These are phyloP conservation scores for Macrocystidia cucumis DNA, from an alignment of 1,284 basidiomycete genomes.

Conservation along the genomic window DNA sequence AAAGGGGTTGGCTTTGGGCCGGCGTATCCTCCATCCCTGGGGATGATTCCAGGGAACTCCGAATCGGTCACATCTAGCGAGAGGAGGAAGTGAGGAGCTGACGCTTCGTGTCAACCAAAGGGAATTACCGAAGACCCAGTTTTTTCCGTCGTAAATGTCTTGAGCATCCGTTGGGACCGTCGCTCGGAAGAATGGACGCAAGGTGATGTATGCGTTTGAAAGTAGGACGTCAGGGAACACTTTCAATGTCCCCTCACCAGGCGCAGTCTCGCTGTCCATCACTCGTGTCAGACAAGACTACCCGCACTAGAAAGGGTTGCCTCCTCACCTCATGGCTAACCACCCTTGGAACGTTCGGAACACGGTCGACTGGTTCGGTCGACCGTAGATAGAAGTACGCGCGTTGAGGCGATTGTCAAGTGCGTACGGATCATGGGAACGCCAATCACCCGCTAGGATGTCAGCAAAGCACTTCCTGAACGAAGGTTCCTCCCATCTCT, in stretches of 20 bases:
- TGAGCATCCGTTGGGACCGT: slow-evolving; percentile 30
- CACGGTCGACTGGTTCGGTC: slow-evolving; percentile 55
- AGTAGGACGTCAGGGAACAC: slow-evolving; percentile 74
- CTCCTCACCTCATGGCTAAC: slow-evolving; percentile 51
- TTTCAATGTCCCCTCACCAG: slow-evolving; percentile 70
- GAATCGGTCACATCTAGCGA: slow-evolving; percentile 41
- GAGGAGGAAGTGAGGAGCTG: no score
- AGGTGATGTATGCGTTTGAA: slow-evolving; percentile 73
- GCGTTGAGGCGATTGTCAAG: slow-evolving; percentile 56
- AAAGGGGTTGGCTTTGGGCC: slow-evolving; percentile 46
- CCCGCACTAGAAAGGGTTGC: background rate
- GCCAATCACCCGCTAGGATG: slow-evolving; percentile 67
- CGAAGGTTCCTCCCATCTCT: slow-evolving; percentile 76
- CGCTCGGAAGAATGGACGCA: slow-evolving; percentile 78
- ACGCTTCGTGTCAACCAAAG: no score
- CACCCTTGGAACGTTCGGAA: slow-evolving; percentile 83
- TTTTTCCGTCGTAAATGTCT: slow-evolving; percentile 45
- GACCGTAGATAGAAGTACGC: slow-evolving; percentile 50
- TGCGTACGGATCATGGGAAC: slow-evolving; percentile 64
- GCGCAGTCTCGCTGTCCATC: slow-evolving; percentile 51
- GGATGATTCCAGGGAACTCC: slow-evolving; percentile 53
- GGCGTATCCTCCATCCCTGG: slow-evolving; percentile 32
- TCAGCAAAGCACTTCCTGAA: slow-evolving; percentile 62
- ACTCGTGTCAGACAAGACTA: background rate
- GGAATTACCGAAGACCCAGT: slow-evolving; percentile 62